These are phyloP conservation scores for Colletotrichum sp. DNA, from an alignment of 2,329 filamentous ascomycete genomes.

Conservation along the genomic window DNA sequence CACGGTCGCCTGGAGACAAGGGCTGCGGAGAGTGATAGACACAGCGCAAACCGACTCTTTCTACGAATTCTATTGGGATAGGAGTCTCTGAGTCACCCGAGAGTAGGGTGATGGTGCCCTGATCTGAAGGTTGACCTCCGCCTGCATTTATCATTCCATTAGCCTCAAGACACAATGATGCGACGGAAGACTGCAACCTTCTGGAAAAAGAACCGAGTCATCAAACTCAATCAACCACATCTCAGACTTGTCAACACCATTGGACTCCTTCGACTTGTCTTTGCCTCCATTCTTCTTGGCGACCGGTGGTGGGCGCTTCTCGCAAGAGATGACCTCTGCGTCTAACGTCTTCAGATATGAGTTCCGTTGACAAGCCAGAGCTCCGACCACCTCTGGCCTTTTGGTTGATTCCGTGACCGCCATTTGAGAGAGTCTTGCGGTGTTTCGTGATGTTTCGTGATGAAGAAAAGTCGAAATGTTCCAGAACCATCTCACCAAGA, in stretches of 20 bases:
- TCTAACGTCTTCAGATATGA: slow-evolving; percentile 31
- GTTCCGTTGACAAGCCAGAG: slow-evolving; percentile 30
- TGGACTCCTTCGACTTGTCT: slow-evolving; percentile 18
- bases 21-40: slow-evolving; percentile 26
- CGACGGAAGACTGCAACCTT: slow-evolving; percentile 21
- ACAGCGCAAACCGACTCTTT: slow-evolving; percentile 32
- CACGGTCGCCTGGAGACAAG: slow-evolving; percentile 18
- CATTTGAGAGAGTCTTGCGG: background rate
- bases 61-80: slow-evolving; percentile 27
- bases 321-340: slow-evolving; percentile 30
- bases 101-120: slow-evolving; percentile 26
- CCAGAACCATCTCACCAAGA: background rate
- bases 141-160: slow-evolving; percentile 15
- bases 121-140: slow-evolving; percentile 35
- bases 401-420: slow-evolving; percentile 2
- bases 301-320: slow-evolving; percentile 23
- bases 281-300: slow-evolving; percentile 18
- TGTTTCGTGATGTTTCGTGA: background rate
- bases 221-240: slow-evolving; percentile 34
- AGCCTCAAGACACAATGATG: background rate
- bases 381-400: slow-evolving; percentile 26
- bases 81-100: background rate
- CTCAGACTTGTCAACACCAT: slow-evolving; percentile 3
- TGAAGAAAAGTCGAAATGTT: background rate
- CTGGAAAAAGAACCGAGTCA: slow-evolving; percentile 35